Evolutionary conservation across 352 stramenopile species (phyloP), one percentile per base, ranked within the genome.

Genomic region (Globisporangium abappressorium): DNA sequence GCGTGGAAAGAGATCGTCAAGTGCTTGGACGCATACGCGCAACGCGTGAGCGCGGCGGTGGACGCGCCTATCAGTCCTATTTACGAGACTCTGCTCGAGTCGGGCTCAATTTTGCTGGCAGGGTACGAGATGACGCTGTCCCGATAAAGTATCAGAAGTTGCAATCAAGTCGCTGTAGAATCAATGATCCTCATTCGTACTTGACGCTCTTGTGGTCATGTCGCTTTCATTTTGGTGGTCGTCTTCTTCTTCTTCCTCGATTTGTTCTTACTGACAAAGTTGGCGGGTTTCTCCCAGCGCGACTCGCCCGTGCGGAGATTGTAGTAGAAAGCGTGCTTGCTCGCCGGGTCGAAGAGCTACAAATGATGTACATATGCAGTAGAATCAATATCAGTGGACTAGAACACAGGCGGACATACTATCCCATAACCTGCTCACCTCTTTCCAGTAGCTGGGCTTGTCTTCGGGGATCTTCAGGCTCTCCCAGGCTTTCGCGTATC

Each of bases 1-100:
- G 85, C 82, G 20, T 96, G 88, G 88, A 92, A 92, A 70, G 84
- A 94, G 75, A 70, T 96, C 26, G 41, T 55, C n/a, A 78, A 84
- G 57, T 92, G 83, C 30, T 72, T 96, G 38, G 88, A 96, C 63
- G 79, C 85, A 5, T 96, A 94, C 66, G 86, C 80, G 4, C 84
- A 94, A 65, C 86, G 88, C 18, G 78, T 89, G 47, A 92, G 81
- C 26, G 85, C 82, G 22, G 28, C 79, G 9, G 56, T 72, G 7
- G 74, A 78, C 59, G 61, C 72, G 1, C 65, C 89, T 28, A 54
- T 84, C 34, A 91, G 82, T 69, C 73, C 83, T 7, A 79, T 94
- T 51, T 94, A 91, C 62, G 83, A 93, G 6, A 66, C 92, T 24
- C 62, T 96, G 28, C 79, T 90, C 53, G 87, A 93, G 54, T 90